Evolutionary conservation across 2,329 filamentous ascomycete genomes (phyloP).

Genomic region (Colletotrichum cordylinicola): DNA sequence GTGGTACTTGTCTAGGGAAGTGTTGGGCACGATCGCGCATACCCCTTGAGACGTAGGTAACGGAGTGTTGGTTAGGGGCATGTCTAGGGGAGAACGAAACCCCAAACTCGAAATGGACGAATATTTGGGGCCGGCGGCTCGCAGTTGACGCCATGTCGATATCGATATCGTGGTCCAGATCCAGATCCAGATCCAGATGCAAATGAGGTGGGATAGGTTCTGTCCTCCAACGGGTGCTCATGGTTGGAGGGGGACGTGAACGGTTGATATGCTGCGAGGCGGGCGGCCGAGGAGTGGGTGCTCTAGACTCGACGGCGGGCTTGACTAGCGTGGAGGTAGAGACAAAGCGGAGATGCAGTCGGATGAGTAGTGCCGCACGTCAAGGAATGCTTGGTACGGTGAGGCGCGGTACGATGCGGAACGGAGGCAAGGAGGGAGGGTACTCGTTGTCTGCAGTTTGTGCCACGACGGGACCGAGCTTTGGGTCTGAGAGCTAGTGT

Average conservation of each 20-base stretch:
- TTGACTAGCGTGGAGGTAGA: constrained; percentile 2
- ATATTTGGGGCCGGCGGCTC: constrained; percentile 47
- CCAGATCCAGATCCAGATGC: constrained; percentile 4
- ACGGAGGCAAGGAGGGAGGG: background rate
- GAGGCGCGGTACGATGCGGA: background rate
- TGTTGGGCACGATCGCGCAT: constrained; percentile 43
- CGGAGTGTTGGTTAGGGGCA: constrained; percentile 46
- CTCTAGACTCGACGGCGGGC: constrained; percentile 10
- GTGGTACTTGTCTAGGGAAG: constrained; percentile 52
- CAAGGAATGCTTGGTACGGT: background rate
- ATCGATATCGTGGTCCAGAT: background rate
- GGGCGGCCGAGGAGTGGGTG: background rate
- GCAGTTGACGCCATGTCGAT: constrained; percentile 28
- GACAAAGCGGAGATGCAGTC: constrained; percentile 21
- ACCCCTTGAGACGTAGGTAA: constrained; percentile 53
- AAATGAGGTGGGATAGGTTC: constrained; percentile 26
- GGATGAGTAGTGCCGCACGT: background rate
- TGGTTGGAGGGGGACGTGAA: constrained; percentile 15
- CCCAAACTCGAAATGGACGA: constrained; percentile 58
- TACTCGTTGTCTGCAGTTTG: background rate
- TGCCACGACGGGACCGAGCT: constrained; percentile 13
- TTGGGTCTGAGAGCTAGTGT: constrained; percentile 12
- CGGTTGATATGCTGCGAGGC: constrained; percentile 10
- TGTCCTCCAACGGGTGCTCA: constrained; percentile 26
- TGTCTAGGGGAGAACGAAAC: constrained; percentile 54